Percentiles rank a stretch among this genome's conserved stretches.
These are phyloP conservation scores for Pleurostoma richardsiae DNA, from an alignment of 2,329 filamentous ascomycete species.

Conservation along the genomic window DNA sequence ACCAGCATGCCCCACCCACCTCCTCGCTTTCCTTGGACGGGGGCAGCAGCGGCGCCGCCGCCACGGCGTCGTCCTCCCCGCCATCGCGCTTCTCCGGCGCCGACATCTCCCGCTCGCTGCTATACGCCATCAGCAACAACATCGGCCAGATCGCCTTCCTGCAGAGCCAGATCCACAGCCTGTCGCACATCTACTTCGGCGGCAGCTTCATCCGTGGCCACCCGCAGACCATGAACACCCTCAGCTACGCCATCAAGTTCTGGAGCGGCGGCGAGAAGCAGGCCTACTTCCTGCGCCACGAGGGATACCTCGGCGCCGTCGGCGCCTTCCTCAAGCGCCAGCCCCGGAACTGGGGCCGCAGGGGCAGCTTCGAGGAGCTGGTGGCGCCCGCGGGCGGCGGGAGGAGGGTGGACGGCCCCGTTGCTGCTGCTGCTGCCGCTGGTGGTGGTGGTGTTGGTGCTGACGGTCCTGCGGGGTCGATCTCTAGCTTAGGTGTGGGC, in stretches of 20 bases:
- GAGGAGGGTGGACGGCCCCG: constrained; percentile 16
- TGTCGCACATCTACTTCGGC: constrained; percentile 94
- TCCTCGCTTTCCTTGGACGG: neutral
- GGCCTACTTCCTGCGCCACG: constrained; percentile 91
- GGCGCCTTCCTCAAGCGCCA: constrained; percentile 91
- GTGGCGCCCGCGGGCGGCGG: constrained; percentile 15
- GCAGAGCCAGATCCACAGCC: constrained; percentile 90
- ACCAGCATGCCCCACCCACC: neutral
- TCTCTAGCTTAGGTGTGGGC: neutral
- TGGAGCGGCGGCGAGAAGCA: constrained; percentile 91
- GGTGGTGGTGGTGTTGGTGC: neutral
- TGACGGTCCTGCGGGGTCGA: neutral
- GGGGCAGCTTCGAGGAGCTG: constrained; percentile 65
- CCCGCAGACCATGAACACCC: constrained; percentile 94
- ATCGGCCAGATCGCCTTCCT: constrained; percentile 97
- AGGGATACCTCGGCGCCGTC: constrained; percentile 90
- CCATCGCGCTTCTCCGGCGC: constrained; percentile 58
- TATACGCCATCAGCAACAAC: constrained; percentile 97
- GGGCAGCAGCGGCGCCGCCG: constrained; percentile 1
- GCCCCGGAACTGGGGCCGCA: constrained; percentile 83
- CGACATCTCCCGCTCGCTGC: constrained; percentile 84
- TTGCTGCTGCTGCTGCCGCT: constrained; percentile 1
- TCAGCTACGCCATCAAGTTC: constrained; percentile 95
- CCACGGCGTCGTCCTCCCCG: constrained; percentile 12
- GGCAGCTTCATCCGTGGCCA: constrained; percentile 96